Percentiles rank a stretch among this genome's conserved stretches.
Conservation (phyloP, 495 filamentous ascomycete species). For the Wilcoxina mikolae region DNA sequence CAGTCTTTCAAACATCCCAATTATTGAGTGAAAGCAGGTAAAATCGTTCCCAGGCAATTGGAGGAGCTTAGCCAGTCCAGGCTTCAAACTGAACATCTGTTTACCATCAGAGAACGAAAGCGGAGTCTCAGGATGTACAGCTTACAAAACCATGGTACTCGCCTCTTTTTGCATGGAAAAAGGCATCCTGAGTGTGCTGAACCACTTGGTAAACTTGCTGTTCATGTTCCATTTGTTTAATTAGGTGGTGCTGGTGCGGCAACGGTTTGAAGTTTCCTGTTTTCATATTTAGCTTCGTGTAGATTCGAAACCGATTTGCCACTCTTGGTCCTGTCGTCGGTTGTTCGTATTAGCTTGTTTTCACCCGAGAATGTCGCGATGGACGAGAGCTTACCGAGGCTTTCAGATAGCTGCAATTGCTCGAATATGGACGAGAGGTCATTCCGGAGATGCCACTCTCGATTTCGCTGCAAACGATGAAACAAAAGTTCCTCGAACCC, state of each 20-base stretch:
- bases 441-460: background rate
- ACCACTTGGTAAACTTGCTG: background rate
- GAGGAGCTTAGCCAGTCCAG: background rate
- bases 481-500: background rate
- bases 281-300: background rate
- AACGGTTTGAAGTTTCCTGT: too few relatives aligned
- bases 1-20: background rate
- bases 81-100: background rate
- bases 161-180: background rate
- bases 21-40: background rate
- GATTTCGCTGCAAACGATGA: background rate
- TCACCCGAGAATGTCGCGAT: background rate
- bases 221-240: too few relatives aligned
- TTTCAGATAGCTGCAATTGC: background rate
- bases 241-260: too few relatives aligned
- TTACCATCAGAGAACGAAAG: background rate
- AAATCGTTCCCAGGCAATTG: background rate
- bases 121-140: background rate
- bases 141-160: background rate
- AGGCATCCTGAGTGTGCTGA: background rate
- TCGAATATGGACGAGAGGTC: slow-evolving; percentile 1
- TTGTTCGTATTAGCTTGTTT: background rate
- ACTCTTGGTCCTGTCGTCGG: background rate
- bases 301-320: background rate
- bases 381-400: background rate